Evolutionary conservation across 169 alveolate species (phyloP), one percentile per base, ranked within the genome.

Genomic region (Babesia ovata): DNA sequence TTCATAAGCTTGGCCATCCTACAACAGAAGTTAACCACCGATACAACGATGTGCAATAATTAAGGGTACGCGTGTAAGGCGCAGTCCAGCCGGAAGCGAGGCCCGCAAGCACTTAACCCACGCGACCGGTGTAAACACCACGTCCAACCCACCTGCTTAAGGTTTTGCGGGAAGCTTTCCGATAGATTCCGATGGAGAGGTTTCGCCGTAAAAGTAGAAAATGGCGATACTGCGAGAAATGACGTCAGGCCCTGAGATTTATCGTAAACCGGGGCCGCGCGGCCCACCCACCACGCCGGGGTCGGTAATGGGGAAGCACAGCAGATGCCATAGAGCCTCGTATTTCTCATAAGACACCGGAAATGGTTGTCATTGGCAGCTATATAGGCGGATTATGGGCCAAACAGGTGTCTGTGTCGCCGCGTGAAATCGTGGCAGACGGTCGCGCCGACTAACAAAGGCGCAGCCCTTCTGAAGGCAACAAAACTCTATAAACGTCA

Each of bases 1-100:
- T 95, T 96, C 87, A 96, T 90, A 72, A 92, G 86, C 84, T 79
- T 91, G 14, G 82, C 91, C 96, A 91, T 86, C 74, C 77, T 58
- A 44, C 75, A 12, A 19, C n/a, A 65, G 42, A 29, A 39, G 9
- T 57, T n/a, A 26, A 26, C 4, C 14, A n/a, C 24, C 24, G 29
- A 0, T 0, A 46, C 9, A 19, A 49, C 39, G 9, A 44, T 22
- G 26, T 17, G 19, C 9, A 49, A 17, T 66, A 6, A 46, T 17
- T 4, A 10, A 14, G 52, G 28, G 44, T 11, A 1, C 22, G 26
- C 16, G 36, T 19, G 19, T 26, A 22, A 9, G 26, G 28, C 39
- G 65, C 19, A 3, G 65, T 50, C 14, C 28, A 19, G 62, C 6
- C 39, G 6, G 61, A 29, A 2, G 21, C 26, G n/a, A 39, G 74